These are phyloP conservation scores for Opeltia flavorubescens DNA, from an alignment of 495 filamentous ascomycete genomes.

Conservation along the genomic window DNA sequence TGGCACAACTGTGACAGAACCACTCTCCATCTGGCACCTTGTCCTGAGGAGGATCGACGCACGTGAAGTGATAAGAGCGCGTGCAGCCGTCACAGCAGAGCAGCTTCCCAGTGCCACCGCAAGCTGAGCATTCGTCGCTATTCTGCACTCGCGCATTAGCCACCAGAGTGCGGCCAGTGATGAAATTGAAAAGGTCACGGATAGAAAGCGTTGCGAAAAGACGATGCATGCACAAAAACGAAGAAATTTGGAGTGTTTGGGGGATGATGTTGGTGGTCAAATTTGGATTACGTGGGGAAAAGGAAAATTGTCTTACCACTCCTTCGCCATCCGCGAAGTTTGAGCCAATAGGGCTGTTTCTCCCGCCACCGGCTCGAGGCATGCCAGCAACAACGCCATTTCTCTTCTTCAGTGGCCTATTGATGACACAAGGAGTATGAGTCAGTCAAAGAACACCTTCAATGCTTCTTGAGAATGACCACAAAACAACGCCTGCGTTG, in stretches of 20 bases:
- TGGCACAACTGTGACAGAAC: slow-evolving; percentile 65
- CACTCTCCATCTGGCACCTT: slow-evolving; percentile 59
- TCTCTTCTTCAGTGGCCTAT: slow-evolving; percentile 27
- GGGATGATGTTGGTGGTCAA: not conserved
- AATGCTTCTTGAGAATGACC: too few species aligned
- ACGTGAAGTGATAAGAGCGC: slow-evolving; percentile 74
- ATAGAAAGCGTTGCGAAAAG: not conserved
- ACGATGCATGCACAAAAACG: not conserved
- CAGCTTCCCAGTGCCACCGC: slow-evolving; percentile 65
- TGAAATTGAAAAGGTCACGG: not conserved
- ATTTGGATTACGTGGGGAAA: slow-evolving; percentile 5
- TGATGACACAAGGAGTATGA: not conserved
- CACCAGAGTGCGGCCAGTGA: not conserved
- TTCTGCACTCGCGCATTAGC: slow-evolving; percentile 35
- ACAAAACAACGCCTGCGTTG: too few species aligned
- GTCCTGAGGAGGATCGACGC: slow-evolving; percentile 64
- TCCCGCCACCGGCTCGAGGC: slow-evolving; percentile 19
- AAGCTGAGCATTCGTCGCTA: slow-evolving; percentile 75
- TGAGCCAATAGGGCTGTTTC: slow-evolving; percentile 22
- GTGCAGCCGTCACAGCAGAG: slow-evolving; percentile 88
- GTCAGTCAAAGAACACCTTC: not conserved
- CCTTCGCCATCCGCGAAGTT: slow-evolving; percentile 20
- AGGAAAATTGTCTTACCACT: slow-evolving; percentile 23
- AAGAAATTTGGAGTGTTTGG: not conserved
- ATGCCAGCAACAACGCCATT: slow-evolving; percentile 23